Evolutionary conservation across 1,284 basidiomycete genomes (phyloP).

Genomic region (Ganoderma meredithae): DNA sequence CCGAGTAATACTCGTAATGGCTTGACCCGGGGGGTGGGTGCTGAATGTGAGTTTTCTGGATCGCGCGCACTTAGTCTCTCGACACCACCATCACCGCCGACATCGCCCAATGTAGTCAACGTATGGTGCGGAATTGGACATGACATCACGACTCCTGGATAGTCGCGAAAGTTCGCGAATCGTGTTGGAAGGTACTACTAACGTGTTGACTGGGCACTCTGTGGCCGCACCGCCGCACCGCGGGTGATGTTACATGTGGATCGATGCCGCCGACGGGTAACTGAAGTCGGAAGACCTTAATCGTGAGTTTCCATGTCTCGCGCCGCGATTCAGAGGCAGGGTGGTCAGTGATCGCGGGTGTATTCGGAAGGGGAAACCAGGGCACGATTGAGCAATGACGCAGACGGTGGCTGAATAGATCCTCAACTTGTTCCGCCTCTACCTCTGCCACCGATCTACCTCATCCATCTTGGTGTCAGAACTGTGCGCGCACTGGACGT

Average conservation of each 20-base stretch:
- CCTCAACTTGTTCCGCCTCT: neutral
- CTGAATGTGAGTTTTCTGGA: neutral
- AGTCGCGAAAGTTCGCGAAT: neutral
- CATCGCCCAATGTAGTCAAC: neutral
- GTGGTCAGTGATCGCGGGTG: neutral
- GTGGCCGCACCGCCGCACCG: neutral
- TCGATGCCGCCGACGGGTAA: neutral
- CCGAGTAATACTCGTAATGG: neutral
- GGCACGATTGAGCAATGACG: neutral
- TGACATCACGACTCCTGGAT: neutral
- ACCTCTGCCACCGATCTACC: conserved; percentile 6
- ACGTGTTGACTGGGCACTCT: neutral
- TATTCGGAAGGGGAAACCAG: neutral
- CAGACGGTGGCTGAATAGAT: neutral
- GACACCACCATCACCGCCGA: conserved; percentile 5
- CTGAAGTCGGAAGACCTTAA: conserved; percentile 3
- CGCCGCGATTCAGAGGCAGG: neutral
- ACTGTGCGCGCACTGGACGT: neutral
- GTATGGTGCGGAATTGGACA: neutral
- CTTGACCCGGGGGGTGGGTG: neutral
- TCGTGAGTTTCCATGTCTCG: neutral
- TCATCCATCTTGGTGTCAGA: neutral
- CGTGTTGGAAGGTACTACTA: neutral
- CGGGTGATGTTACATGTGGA: neutral
- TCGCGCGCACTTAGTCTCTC: neutral